Conservation (phyloP, 805 yeast genomes). For the Saturnispora saitoi region DNA sequence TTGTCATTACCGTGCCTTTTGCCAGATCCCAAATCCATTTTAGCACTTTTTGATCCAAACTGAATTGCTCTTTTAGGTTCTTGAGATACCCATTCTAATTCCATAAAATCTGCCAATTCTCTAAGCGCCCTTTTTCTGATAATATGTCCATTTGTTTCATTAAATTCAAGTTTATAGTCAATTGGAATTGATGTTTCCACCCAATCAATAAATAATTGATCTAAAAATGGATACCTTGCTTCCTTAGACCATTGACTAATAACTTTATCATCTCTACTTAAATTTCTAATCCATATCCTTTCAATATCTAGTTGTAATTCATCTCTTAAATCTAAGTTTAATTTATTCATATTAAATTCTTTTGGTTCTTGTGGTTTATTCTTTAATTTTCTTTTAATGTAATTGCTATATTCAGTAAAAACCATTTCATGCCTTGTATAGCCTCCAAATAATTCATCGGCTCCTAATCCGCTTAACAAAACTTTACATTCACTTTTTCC, state of each 20-base stretch:
- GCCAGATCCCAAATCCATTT: conserved; percentile 75
- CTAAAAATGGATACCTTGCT: conserved; percentile 78
- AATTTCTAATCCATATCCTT: conserved; percentile 67
- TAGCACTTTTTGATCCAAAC: conserved; percentile 93
- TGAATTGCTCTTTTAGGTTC: conserved; percentile 94
- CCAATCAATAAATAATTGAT: conserved; percentile 46
- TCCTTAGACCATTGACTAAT: conserved; percentile 84
- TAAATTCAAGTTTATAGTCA: conserved; percentile 32
- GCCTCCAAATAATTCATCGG: conserved; percentile 95
- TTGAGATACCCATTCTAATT: conserved; percentile 43
- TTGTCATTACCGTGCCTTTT: conserved; percentile 69
- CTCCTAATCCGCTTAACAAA: conserved; percentile 87
- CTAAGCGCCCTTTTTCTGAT: conserved; percentile 51
- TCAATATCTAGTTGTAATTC: conserved; percentile 67
- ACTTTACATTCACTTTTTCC: conserved; percentile 49
- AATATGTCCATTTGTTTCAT: conserved; percentile 29
- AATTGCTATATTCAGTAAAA: conserved; percentile 29
- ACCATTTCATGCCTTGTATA: conserved; percentile 72
- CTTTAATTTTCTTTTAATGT: conserved; percentile 17
- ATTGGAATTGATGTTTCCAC: conserved; percentile 43
- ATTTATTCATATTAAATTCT: conserved; percentile 11
- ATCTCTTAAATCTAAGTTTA: conserved; percentile 36
- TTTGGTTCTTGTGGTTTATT: conserved; percentile 17
- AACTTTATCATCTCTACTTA: conserved; percentile 89
- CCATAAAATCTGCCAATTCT: conserved; percentile 40